Base-by-base conservation (phyloP, 495 filamentous ascomycete genomes). In the Sordaria brevicollis region DNA sequence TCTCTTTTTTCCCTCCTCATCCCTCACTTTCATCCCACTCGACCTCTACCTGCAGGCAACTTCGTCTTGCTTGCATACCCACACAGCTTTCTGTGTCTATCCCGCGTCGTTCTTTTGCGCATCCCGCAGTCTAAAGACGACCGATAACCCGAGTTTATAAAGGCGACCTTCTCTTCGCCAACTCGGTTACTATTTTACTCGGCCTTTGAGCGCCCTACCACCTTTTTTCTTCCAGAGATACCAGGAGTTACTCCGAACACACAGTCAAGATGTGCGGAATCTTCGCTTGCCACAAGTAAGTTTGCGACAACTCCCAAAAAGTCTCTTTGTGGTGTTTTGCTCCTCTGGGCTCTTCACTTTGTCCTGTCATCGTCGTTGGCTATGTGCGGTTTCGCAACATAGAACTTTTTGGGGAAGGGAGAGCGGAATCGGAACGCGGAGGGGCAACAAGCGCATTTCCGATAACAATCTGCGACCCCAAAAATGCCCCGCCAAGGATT, bases 231-330 rank as follows among this genome's bases (percentile, higher is more conserved):
- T 19, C 17, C 33, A 33, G 29, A 57, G 36, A 38, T 17, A 66
- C 33, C 65, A 41, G 35, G 31, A 66, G 31, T 9, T 66, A 66
- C 65, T 34, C 33, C 31, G 6, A 37, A 13, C 65, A 41, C n/a
- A 31, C 66, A 36, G 54, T 71, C 79, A 86, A 76, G 67, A 88
- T 88, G 86, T 88, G 86, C 79, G 95, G 95, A 79, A 98, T 99
- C 76, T 97, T 97, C 79, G 94, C 93, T 75, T 97, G 94, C 81
- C 92, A 97, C 82, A 85, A 87, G 93, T 95, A 83, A 80, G 92
- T 82, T 70, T 57, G 68, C 49, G 49, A 62, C n/a, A n/a, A n/a
- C 70, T 65, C 67, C 69, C n/a, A n/a, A 25, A 67, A 38, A 29
- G 25, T 31, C 19, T 31, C 19, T 65, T 43, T 72, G 39, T 68